phyloP scores from a whole-genome alignment of 2,329 filamentous ascomycete species.

The Chaetomiaceae sp. region DNA sequence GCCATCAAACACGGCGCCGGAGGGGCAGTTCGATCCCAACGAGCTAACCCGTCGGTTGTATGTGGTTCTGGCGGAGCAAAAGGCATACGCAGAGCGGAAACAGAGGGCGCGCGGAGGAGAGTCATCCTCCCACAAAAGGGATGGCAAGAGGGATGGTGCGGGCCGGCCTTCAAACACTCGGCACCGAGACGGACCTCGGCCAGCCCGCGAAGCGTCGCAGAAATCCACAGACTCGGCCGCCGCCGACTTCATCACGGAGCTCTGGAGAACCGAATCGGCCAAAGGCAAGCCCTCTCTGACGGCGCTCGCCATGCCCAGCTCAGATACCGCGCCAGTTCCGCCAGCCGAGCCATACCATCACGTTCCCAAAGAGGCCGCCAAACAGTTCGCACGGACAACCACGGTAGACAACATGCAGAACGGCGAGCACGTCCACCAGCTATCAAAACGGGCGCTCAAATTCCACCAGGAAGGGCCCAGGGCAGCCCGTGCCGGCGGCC shows the following conservation, averaged over 20 bases:
- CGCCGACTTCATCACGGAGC: constrained; percentile 16
- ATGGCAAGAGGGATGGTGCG: constrained; percentile 5
- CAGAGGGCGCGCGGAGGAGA: constrained; percentile 19
- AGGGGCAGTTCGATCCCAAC: constrained; percentile 46
- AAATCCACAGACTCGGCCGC: constrained; percentile 6
- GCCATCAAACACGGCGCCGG: constrained; percentile 8
- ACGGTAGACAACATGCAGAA: constrained; percentile 39
- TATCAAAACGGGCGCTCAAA: constrained; percentile 41
- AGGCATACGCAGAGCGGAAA: constrained; percentile 36
- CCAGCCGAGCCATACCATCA: constrained; percentile 37
- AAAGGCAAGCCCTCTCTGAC: constrained; percentile 11
- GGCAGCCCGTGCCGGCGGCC: constrained; percentile 11
- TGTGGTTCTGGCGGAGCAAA: constrained; percentile 47
- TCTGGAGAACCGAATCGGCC: constrained; percentile 12
- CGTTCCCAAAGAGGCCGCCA: constrained; percentile 49
- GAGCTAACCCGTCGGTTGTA: constrained; percentile 51
- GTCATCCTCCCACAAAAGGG: too few relatives aligned
- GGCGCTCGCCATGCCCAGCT: background rate
- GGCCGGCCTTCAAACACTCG: background rate
- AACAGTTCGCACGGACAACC: constrained; percentile 51
- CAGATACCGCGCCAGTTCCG: background rate
- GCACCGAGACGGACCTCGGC: background rate
- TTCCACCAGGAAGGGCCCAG: constrained; percentile 35
- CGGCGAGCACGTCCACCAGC: constrained; percentile 35
- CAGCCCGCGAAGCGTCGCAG: background rate